These are phyloP conservation scores for Starmerella gropengiesseri DNA, from an alignment of 805 yeast genomes.

Conservation along the genomic window DNA sequence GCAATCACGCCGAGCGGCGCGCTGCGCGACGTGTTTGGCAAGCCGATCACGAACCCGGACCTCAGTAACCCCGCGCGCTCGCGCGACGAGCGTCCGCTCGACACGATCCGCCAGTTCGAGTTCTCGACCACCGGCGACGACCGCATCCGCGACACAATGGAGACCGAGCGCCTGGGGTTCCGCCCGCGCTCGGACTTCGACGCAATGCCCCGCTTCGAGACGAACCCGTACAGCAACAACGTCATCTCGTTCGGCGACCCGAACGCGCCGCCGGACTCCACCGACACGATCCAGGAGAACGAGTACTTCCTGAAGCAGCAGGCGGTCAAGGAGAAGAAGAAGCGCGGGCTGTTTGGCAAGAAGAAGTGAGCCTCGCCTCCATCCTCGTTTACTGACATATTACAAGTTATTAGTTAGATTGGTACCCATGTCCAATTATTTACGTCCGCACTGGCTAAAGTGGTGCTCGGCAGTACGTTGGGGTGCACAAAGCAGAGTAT, in stretches of 20 bases:
- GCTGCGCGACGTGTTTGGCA: conserved; percentile 76
- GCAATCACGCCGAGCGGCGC: conserved; percentile 42
- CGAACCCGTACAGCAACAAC: conserved; percentile 32
- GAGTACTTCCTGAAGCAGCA: conserved; percentile 34
- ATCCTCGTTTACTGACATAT: too few relatives aligned
- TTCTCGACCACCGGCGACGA: conserved; percentile 87
- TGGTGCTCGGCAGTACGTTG: too few relatives aligned
- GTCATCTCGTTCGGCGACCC: conserved; percentile 34
- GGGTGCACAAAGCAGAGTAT: too few relatives aligned
- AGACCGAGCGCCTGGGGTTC: conserved; percentile 72
- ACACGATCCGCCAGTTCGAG: conserved; percentile 88
- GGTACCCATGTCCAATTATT: too few relatives aligned
- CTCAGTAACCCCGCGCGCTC: conserved; percentile 86
- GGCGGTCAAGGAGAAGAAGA: conserved; percentile 51
- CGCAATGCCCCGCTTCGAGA: conserved; percentile 48
- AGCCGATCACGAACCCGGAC: conserved; percentile 66
- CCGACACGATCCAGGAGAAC: conserved; percentile 26
- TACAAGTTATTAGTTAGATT: too few relatives aligned
- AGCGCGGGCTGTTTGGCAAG: conserved; percentile 70
- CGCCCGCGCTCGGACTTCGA: conserved; percentile 53
- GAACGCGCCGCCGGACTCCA: conserved; percentile 33
- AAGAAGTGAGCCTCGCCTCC: too few relatives aligned
- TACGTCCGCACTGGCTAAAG: too few relatives aligned
- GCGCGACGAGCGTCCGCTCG: conserved; percentile 93
- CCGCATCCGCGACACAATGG: conserved; percentile 67